Evolutionary conservation across 768 basidiomycete genomes (phyloP), one percentile per base, ranked within the genome.

Genomic region (Lentinula sp.): DNA sequence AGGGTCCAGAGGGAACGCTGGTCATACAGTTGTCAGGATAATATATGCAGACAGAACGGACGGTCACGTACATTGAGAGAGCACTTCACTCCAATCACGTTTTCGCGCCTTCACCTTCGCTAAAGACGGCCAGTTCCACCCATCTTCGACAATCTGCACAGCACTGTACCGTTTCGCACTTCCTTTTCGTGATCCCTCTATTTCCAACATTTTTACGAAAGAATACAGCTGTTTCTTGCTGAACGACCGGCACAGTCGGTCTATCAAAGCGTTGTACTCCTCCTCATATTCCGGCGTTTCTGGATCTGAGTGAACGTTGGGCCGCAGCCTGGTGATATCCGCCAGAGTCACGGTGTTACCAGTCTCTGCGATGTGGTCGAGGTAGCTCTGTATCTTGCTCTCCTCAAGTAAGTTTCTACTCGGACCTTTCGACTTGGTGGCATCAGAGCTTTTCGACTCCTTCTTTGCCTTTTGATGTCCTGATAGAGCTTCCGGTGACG

Each of bases 61-160:
- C 9, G 53, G 37, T 50, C 35, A 76, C 82, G 61, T 67, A 86
- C 86, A 71, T 68, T 78, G 72, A 43, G 73, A 69, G 18, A 73
- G 68, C 3, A 79, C 67, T 68, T 85, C 83, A 15, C 77, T 85
- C 69, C 72, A 73, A 53, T 84, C 83, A 50, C 75, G 75, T 66
- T 74, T 76, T 57, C 78, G 72, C 66, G 78, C 79, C 66, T 81
- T 76, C 6, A 87, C 74, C 35, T 80, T 77, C 49, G 75, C 71
- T 58, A 88, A 68, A 32, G 85, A 81, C 6, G 85, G 84, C 88
- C 87, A 91, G 32, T 75, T 76, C 90, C 90, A 93, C 60, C 77
- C 73, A 61, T 79, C 73, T 69, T 89, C 85, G 32, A 91, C 78
- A 62, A 91, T 84, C 52, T 76, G 73, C 49, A 75, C 75, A 43